Conservation (phyloP, 495 filamentous ascomycete species). For the Hyaloscypha bicolor region DNA sequence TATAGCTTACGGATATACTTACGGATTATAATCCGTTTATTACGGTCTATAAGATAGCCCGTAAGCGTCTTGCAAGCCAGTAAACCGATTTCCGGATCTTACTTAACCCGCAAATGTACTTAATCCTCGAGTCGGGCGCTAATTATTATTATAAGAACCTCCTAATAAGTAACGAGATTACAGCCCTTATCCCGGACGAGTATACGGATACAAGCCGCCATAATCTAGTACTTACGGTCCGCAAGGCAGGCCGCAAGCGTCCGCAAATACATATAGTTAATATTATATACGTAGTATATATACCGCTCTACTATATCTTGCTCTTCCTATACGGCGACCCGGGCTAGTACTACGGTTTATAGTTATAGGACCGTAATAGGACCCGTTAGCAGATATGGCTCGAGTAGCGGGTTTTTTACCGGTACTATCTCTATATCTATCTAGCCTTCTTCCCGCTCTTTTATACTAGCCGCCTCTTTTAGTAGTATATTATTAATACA, state of each 20-base stretch:
- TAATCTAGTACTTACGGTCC: no score
- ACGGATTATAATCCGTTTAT: slow-evolving; percentile 25
- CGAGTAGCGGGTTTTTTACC: no score
- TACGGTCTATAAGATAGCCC: slow-evolving; percentile 7
- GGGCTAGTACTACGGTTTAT: no score
- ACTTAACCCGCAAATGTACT: slow-evolving; percentile 18
- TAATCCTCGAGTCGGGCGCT: slow-evolving; percentile 13
- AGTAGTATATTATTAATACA: no score
- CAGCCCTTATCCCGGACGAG: slow-evolving; percentile 18
- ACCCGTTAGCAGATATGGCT: no score
- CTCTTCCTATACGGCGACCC: no score
- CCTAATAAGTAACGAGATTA: slow-evolving; percentile 18
- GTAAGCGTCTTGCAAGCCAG: not conserved
- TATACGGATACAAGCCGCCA: not conserved
- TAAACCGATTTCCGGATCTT: slow-evolving; percentile 7
- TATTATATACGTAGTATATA: slow-evolving; percentile 24
- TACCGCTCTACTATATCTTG: slow-evolving; percentile 28
- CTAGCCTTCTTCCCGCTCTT: no score
- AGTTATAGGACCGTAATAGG: no score
- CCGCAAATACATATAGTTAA: slow-evolving; percentile 4
- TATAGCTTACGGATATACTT: no score
- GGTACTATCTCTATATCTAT: no score
- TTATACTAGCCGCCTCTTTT: no score
- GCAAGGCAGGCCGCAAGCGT: not conserved
- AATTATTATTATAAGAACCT: slow-evolving; percentile 22